phyloP scores from a whole-genome alignment of 495 filamentous ascomycete genomes.

The Penicillium egyptiacum region DNA sequence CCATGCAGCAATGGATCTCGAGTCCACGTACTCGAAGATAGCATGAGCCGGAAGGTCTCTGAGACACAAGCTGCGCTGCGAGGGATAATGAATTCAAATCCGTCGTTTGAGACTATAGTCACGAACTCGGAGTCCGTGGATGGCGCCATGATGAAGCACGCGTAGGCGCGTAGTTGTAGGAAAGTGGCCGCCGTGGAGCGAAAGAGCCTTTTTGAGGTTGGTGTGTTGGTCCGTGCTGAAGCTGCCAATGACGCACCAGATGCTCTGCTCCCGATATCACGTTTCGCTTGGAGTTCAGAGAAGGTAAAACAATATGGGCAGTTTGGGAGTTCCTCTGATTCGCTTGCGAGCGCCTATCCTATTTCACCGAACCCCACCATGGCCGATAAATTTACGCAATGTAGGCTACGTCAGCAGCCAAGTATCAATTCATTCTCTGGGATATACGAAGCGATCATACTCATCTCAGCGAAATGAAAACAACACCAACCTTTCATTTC shows the following conservation, averaged over 20 bases:
- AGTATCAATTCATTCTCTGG: not conserved
- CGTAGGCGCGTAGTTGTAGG: constrained; percentile 12
- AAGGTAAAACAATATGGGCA: not conserved
- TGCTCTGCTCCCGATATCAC: not conserved
- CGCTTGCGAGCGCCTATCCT: not conserved
- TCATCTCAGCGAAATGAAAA: constrained; percentile 10
- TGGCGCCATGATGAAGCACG: constrained; percentile 21
- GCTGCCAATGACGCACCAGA: constrained; percentile 7
- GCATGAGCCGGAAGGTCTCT: constrained; percentile 78
- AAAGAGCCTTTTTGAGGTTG: constrained; percentile 9
- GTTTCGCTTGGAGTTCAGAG: not conserved
- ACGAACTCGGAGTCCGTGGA: constrained; percentile 56
- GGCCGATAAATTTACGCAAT: not conserved
- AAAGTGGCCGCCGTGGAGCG: constrained; percentile 3
- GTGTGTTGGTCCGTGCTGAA: constrained; percentile 33
- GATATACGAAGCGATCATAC: constrained; percentile 13
- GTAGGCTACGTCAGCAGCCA: not conserved
- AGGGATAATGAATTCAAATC: constrained; percentile 82
- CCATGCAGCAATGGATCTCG: constrained; percentile 7
- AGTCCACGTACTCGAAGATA: constrained; percentile 63
- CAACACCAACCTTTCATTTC: not conserved
- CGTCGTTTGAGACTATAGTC: constrained; percentile 83
- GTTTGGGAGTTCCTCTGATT: not conserved
- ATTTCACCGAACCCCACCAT: not conserved
- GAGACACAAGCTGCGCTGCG: constrained; percentile 74